These are phyloP conservation scores for Echinosophora koreensis DNA, from an alignment of 306 rosid genomes.

Conservation along the genomic window DNA sequence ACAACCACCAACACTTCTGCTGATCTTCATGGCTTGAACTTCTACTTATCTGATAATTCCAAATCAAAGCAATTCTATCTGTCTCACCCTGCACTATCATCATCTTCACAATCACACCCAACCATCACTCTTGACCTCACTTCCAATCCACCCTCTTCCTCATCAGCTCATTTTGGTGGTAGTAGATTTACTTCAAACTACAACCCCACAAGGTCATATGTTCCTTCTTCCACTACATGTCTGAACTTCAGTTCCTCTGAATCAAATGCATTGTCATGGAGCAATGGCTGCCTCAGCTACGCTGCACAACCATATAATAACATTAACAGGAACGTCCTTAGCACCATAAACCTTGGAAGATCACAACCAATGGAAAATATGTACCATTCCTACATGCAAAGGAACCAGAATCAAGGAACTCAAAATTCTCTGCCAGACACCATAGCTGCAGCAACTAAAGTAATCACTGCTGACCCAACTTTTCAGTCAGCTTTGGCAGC, in stretches of 20 bases:
- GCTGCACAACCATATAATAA: constrained; percentile 40
- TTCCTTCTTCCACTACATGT: constrained; percentile 46
- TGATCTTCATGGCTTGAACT: constrained; percentile 63
- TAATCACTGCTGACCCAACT: constrained; percentile 75
- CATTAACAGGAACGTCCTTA: constrained; percentile 45
- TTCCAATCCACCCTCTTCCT: constrained; percentile 53
- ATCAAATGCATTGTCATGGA: constrained; percentile 60
- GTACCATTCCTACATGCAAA: constrained; percentile 57
- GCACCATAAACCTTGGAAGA: constrained; percentile 52
- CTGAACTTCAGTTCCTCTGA: constrained; percentile 66
- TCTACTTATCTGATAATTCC: constrained; percentile 51
- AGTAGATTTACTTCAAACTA: constrained; percentile 52
- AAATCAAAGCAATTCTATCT: constrained; percentile 61
- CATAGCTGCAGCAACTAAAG: constrained; percentile 87
- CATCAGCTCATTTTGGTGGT: constrained; percentile 47
- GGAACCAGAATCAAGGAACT: constrained; percentile 19
- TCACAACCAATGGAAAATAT: constrained; percentile 51
- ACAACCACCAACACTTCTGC: constrained; percentile 32
- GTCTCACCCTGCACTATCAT: constrained; percentile 53
- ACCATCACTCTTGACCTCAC: constrained; percentile 90
- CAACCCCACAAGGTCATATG: constrained; percentile 52
- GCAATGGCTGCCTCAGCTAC: constrained; percentile 54
- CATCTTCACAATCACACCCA: constrained; percentile 66
- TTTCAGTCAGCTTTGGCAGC: constrained; percentile 87
- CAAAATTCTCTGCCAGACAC: constrained; percentile 56